Base-by-base conservation (phyloP, 345 rosid genomes). In the Corchorus olitorius region DNA sequence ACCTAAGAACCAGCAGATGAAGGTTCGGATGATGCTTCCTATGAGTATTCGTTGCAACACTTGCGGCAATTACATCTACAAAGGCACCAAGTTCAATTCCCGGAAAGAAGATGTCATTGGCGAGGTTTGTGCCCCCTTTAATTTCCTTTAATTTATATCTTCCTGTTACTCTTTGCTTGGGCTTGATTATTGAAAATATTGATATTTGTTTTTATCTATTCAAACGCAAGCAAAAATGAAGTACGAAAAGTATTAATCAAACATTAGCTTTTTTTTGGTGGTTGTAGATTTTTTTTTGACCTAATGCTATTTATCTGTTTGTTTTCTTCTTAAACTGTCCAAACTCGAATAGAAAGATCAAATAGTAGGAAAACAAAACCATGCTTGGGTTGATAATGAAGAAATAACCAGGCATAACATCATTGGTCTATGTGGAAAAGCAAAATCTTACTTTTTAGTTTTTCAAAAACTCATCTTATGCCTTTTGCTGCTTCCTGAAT, bases 11-110 rank as follows among this genome's bases (percentile, higher is more conserved):
- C 94, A 86, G 73, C 99, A 96, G 80, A 93, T 93, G 63, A 96
- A 96, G 85, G 89, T 93, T 39, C 91, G 98, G 9, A 93, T 93
- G 97, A 96, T 92, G 98, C 93, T 93, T 84, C 97, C 98, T 0
- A 96, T 96, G 99, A 96, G 99, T 82, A 94, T 96, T 17, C 92
- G 97, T 8, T 96, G 98, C 85, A 78, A 84, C 50, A 92, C 97
- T 11, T 92, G 97, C 72, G 97, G 97, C 7, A 92, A 96, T 45
- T 96, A 92, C 81, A 96, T 96, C 77, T 93, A 91, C 80, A 93
- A 89, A 81, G 98, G 98, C 8, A 96, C 98, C 52, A 93, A 96
- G 59, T 93, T 93, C 84, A 96, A 93, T 81, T 93, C 98, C 16
- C 89, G 99, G 65, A 92, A 93, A 76, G 99, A 93, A 83, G 97